A percentile compares a stretch with the other conserved stretches of the same genome.
phyloP scores from a whole-genome alignment of 352 stramenopile genomes.

The Globisporangium echinulatum region DNA sequence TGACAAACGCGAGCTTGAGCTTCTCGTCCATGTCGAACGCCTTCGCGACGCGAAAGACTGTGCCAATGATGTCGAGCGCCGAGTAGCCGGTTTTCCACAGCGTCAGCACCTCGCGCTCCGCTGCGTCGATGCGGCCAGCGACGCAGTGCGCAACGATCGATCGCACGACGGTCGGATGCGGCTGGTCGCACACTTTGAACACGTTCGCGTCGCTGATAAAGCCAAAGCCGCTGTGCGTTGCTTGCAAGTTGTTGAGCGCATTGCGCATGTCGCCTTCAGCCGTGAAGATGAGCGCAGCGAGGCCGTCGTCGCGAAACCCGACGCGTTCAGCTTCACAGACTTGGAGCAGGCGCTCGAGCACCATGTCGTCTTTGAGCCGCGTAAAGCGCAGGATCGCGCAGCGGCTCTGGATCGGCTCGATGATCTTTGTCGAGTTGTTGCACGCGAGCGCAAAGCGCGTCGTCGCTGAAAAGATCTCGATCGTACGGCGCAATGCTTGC shows the following conservation, averaged over 20 bases:
- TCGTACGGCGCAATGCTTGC: conserved; percentile 96
- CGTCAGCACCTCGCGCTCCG: conserved; percentile 63
- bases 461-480: conserved; percentile 98
- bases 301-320: conserved; percentile 84
- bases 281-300: conserved; percentile 98
- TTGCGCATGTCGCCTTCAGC: conserved; percentile 99
- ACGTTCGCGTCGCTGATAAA: conserved; percentile 95
- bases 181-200: conserved; percentile 95
- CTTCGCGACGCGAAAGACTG: conserved; percentile 95
- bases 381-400: conserved; percentile 98
- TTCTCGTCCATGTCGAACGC: conserved; percentile 76
- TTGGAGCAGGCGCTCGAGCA: conserved; percentile 90
- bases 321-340: conserved; percentile 92
- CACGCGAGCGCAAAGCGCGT: conserved; percentile 98
- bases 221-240: conserved; percentile 93
- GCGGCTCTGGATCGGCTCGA: conserved; percentile 98
- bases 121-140: conserved; percentile 78
- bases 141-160: conserved; percentile 66
- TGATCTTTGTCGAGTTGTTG: conserved; percentile 99
- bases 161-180: conserved; percentile 87
- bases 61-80: conserved; percentile 96
- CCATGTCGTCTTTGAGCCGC: conserved; percentile 93
- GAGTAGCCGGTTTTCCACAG: conserved; percentile 91
- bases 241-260: conserved; percentile 98
- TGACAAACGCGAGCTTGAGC: conserved; percentile 88